Conservation (phyloP, 257 asterid genomes). For the Nicotiana benthamiana region DNA sequence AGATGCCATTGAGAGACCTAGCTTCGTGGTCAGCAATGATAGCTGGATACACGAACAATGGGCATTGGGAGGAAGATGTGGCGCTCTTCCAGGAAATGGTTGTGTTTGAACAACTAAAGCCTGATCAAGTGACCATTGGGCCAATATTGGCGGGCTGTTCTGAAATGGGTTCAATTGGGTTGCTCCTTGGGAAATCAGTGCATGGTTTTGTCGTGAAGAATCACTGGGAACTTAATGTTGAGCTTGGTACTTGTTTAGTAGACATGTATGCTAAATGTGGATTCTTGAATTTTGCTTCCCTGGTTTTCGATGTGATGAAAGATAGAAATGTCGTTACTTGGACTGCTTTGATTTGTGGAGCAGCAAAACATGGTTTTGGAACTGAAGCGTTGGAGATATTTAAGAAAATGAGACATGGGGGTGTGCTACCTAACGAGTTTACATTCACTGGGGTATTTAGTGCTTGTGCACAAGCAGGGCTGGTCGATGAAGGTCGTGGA, state of each 20-base stretch:
- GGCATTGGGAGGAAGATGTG: slow-evolving; percentile 30
- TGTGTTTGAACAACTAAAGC: slow-evolving; percentile 14
- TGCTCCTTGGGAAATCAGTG: slow-evolving; percentile 42
- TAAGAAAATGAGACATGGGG: slow-evolving; percentile 39
- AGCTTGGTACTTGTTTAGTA: slow-evolving; percentile 42
- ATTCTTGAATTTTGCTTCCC: slow-evolving; percentile 31
- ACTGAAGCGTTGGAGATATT: slow-evolving; percentile 39
- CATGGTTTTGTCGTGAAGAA: slow-evolving; percentile 44
- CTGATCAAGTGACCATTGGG: slow-evolving; percentile 44
- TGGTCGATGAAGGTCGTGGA: slow-evolving; percentile 58
- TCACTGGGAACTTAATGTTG: slow-evolving; percentile 41
- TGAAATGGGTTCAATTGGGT: slow-evolving; percentile 41
- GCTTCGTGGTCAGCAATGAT: slow-evolving; percentile 55
- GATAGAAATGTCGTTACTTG: slow-evolving; percentile 42
- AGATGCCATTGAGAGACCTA: slow-evolving; percentile 32
- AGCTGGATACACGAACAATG: slow-evolving; percentile 33
- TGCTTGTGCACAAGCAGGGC: slow-evolving; percentile 52
- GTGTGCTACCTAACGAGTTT: slow-evolving; percentile 46
- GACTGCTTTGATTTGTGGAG: slow-evolving; percentile 62
- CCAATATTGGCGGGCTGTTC: slow-evolving; percentile 38
- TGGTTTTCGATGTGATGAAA: slow-evolving; percentile 31
- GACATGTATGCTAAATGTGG: slow-evolving; percentile 71
- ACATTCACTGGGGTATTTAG: slow-evolving; percentile 61
- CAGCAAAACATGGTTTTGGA: slow-evolving; percentile 42
- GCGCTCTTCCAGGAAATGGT: slow-evolving; percentile 41